Percentiles rank a stretch among this genome's conserved stretches.
Conservation (phyloP, 257 asterid species). For the Nemophila menziesii region DNA sequence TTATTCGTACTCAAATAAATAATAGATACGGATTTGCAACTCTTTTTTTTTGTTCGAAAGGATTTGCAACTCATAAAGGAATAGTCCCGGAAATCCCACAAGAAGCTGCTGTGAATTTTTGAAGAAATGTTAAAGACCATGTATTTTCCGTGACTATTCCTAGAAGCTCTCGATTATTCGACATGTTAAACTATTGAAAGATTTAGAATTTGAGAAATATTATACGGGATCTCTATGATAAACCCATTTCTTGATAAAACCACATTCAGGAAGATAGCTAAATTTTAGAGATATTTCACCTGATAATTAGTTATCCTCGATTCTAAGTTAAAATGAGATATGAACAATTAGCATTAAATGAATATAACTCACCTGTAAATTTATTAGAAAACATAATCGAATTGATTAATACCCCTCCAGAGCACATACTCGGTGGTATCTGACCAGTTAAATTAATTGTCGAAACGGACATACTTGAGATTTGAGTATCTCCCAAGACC, state of each 20-base stretch:
- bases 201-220: constrained; percentile 30
- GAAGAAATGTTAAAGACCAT: constrained; percentile 50
- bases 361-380: constrained; percentile 59
- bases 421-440: constrained; percentile 62
- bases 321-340: constrained; percentile 72
- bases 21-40: constrained; percentile 44
- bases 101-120: constrained; percentile 60
- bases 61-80: constrained; percentile 61
- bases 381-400: constrained; percentile 72
- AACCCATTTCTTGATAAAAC: constrained; percentile 72
- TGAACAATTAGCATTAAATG: constrained; percentile 70
- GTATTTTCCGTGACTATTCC: constrained; percentile 44
- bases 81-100: constrained; percentile 57
- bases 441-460: constrained; percentile 57
- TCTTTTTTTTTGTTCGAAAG: too few species aligned
- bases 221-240: constrained; percentile 48
- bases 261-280: constrained; percentile 34
- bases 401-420: constrained; percentile 40
- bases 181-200: constrained; percentile 63
- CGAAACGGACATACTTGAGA: constrained; percentile 63
- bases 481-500: constrained; percentile 53
- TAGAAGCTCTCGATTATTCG: constrained; percentile 59
- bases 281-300: constrained; percentile 59
- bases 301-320: constrained; percentile 68
- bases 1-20: constrained; percentile 63